Conservation (phyloP, 1,284 basidiomycete genomes). For the Rhodotorula sp. region DNA sequence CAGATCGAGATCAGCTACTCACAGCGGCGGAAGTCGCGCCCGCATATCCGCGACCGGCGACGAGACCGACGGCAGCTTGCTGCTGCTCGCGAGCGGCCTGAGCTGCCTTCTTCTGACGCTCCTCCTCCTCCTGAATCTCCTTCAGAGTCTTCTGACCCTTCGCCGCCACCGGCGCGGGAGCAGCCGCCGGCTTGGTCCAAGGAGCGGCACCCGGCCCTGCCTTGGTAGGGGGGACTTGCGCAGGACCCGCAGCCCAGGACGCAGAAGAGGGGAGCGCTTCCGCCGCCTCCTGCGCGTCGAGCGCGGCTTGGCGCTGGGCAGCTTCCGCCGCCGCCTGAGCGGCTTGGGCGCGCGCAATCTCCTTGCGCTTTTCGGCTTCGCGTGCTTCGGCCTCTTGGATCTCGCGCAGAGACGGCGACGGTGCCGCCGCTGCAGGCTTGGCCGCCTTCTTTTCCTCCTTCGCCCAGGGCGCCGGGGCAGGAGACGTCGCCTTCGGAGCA, state of each 20-base stretch:
- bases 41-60: conserved; percentile 38
- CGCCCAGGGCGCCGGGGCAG: conserved; percentile 45
- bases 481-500: conserved; percentile 8
- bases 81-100: conserved; percentile 16
- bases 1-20: not conserved
- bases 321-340: conserved; percentile 52
- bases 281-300: conserved; percentile 48
- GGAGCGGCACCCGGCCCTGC: conserved; percentile 43
- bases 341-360: conserved; percentile 62
- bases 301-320: conserved; percentile 47
- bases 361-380: conserved; percentile 68
- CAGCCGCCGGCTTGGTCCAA: conserved; percentile 42
- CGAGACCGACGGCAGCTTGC: conserved; percentile 44
- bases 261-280: conserved; percentile 56
- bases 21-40: conserved; percentile 42
- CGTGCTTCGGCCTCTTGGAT: conserved; percentile 93
- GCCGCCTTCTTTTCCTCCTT: conserved; percentile 31
- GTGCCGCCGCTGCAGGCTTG: conserved; percentile 9
- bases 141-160: conserved; percentile 74
- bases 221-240: conserved; percentile 60
- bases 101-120: conserved; percentile 66
- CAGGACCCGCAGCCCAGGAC: conserved; percentile 72
- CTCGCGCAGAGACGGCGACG: conserved; percentile 68
- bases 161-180: conserved; percentile 42
- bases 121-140: conserved; percentile 98